Percentiles rank a stretch among this genome's conserved stretches.
Evolutionary conservation across 768 basidiomycete species (phyloP).

Genomic region (Boletus rubroflammeus): DNA sequence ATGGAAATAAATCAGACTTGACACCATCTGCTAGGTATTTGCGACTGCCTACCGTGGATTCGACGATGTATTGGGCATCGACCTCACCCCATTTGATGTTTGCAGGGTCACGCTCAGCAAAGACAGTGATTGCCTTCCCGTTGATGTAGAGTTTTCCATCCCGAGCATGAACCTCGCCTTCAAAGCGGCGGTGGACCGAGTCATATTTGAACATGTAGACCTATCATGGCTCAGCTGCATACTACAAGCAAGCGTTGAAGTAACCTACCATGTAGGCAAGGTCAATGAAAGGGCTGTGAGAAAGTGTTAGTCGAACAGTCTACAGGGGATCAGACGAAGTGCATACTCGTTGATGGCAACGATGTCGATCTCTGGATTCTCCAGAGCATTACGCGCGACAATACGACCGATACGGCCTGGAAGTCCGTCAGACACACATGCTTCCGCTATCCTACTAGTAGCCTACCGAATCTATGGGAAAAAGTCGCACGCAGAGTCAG

Average conservation of each 20-base stretch:
- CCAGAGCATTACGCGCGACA: conserved; percentile 91
- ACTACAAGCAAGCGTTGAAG: not conserved
- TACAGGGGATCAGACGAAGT: not conserved
- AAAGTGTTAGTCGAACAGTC: conserved; percentile 3
- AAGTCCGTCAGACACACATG: conserved; percentile 14
- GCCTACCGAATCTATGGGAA: conserved; percentile 65
- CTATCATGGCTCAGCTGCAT: conserved; percentile 34
- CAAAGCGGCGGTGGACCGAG: conserved; percentile 90
- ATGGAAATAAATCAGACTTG: conserved; percentile 2
- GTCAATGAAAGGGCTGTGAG: conserved; percentile 88
- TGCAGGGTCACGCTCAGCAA: conserved; percentile 82
- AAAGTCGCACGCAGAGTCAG: conserved; percentile 10
- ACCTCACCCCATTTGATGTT: conserved; percentile 77
- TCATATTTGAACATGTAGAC: conserved; percentile 99
- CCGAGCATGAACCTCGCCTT: conserved; percentile 75
- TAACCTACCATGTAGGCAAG: conserved; percentile 87
- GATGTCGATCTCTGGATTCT: conserved; percentile 71
- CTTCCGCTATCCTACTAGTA: not conserved
- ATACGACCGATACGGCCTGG: conserved; percentile 98
- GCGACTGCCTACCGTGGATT: conserved; percentile 72
- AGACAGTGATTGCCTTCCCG: conserved; percentile 73
- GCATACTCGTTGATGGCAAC: conserved; percentile 93
- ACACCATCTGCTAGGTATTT: not conserved
- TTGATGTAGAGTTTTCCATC: conserved; percentile 89
- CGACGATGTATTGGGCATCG: conserved; percentile 91